Evolutionary conservation across 345 rosid species (phyloP), one percentile per base, ranked within the genome.

Genomic region (Linum trigynum): DNA sequence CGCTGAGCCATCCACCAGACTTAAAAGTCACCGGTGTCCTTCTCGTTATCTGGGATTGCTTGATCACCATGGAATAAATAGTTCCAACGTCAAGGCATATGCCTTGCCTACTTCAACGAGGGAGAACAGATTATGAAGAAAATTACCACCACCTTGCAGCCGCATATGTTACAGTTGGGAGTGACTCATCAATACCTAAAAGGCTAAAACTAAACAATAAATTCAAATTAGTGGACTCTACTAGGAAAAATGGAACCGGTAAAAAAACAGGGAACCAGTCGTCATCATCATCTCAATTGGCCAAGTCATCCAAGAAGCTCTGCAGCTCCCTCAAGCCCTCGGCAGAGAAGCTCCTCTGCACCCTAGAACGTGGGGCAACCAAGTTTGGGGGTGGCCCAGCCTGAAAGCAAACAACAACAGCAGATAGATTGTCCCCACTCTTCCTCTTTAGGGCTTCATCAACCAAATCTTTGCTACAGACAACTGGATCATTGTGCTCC

Each of bases 361-460:
- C 95, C 55, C 95, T 80, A 35, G 73, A 5, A 12, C 92, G 79
- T 2, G 94, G 94, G 17, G 85, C 82, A 59, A 84, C 69, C 80
- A 85, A 72, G 74, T 77, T 88, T 1, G 83, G 91, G 17, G 98
- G 96, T 37, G 89, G 84, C 45, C 80, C 78, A 9, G 83, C 76
- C 71, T 69, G 89, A 75, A 91, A 86, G 82, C 96, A 85, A 32
- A 89, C 84, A 58, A 89, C 94, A 5, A 91, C 81, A 10, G 74
- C 96, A 5, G 90, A 67, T 61, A 89, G 75, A 73, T 86, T 91
- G 75, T 91, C 98, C 5, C 87, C 84, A 41, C 92, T 86, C 79
- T 85, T 86, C 80, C 98, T 84, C 80, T 91, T 89, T 75, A 88
- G 71, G 43, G 98, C 97, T 76, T 91, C 91, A 3, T 84, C 81